These are phyloP conservation scores for Mycena crocata DNA, from an alignment of 768 basidiomycete genomes.

Conservation along the genomic window DNA sequence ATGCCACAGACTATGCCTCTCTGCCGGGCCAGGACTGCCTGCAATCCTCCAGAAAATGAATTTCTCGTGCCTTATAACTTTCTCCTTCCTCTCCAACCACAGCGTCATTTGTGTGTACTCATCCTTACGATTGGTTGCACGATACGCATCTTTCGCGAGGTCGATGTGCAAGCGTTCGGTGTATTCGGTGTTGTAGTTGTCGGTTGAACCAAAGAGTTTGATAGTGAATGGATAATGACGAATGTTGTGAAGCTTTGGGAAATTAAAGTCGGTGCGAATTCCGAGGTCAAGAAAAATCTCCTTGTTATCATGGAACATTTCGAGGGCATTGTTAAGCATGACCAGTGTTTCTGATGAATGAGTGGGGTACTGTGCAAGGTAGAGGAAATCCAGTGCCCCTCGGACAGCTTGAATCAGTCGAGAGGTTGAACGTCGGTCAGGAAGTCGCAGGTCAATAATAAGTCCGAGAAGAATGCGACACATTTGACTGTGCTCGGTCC, in stretches of 20 bases:
- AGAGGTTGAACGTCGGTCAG: not conserved
- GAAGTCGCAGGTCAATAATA: slow-evolving; percentile 6
- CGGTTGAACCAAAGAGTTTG: slow-evolving; percentile 39
- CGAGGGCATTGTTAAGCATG: not conserved
- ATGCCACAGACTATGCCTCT: not conserved
- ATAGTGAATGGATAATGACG: slow-evolving; percentile 44
- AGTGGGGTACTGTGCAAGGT: slow-evolving; percentile 11
- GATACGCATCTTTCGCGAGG: too few species aligned
- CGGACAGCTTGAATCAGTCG: slow-evolving; percentile 17
- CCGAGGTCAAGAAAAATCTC: too few species aligned
- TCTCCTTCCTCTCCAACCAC: slow-evolving; percentile 51
- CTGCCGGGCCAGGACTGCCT: not conserved
- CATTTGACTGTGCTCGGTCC: slow-evolving; percentile 14
- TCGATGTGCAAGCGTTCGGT: slow-evolving; percentile 40
- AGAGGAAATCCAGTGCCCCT: too few species aligned
- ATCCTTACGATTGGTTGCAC: slow-evolving; percentile 40
- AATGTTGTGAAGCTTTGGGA: slow-evolving; percentile 50
- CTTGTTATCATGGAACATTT: slow-evolving; percentile 17
- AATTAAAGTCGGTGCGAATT: slow-evolving; percentile 46
- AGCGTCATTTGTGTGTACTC: slow-evolving; percentile 53
- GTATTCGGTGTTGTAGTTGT: slow-evolving; percentile 49
- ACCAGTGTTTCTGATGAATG: slow-evolving; percentile 4
- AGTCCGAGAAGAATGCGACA: slow-evolving; percentile 14
- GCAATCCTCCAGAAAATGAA: too few species aligned
- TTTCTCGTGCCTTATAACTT: too few species aligned